Evolutionary conservation across 2,329 filamentous ascomycete species (phyloP).

Genomic region (Fusarium bactridioides): DNA sequence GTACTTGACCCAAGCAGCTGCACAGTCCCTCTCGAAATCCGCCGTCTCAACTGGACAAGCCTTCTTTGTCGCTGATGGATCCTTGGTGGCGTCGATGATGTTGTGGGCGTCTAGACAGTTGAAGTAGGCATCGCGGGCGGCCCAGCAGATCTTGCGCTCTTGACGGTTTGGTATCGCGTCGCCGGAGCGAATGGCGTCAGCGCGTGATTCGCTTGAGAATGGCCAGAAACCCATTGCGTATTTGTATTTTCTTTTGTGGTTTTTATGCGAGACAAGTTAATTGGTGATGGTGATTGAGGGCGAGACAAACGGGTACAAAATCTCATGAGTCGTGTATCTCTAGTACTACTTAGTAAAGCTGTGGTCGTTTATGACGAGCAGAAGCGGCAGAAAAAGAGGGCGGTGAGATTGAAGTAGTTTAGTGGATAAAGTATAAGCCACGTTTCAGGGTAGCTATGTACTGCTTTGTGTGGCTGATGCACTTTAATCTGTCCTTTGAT

Average conservation of each 20-base stretch:
- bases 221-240: conserved; percentile 57
- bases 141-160: conserved; percentile 87
- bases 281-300: background rate
- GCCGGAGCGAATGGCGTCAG: conserved; percentile 63
- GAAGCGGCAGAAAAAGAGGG: conserved; percentile 24
- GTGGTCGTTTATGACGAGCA: conserved; percentile 23
- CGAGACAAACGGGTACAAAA: conserved; percentile 17
- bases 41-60: conserved; percentile 52
- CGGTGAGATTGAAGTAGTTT: conserved; percentile 15
- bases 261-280: background rate
- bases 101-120: conserved; percentile 81
- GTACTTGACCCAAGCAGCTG: conserved; percentile 94
- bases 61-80: conserved; percentile 49
- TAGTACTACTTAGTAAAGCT: background rate
- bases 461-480: conserved; percentile 14
- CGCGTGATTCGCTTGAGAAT: conserved; percentile 57
- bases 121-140: conserved; percentile 88
- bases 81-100: conserved; percentile 74
- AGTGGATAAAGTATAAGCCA: background rate
- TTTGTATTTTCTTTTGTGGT: conserved; percentile 5
- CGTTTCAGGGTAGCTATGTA: conserved; percentile 12
- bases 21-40: conserved; percentile 85
- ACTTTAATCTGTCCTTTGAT: conserved; percentile 29
- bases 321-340: conserved; percentile 17
- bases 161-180: conserved; percentile 82